Conservation (phyloP, 257 asterid species). For the Verbena officinalis region DNA sequence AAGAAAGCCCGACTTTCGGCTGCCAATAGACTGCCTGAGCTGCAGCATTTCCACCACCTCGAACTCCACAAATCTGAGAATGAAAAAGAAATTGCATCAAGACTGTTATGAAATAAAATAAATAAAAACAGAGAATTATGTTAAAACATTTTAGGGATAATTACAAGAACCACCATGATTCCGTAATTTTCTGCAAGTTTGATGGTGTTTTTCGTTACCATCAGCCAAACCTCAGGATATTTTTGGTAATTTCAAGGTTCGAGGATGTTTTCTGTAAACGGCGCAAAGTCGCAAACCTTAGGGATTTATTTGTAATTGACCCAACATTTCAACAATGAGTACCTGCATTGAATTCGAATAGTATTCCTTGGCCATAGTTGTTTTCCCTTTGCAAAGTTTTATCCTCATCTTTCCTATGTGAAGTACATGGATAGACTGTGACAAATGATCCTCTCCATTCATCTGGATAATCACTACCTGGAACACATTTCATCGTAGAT, state of each 20-base stretch:
- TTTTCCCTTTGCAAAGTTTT: conserved; percentile 78
- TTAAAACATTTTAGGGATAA: neutral
- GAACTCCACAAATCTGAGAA: conserved; percentile 81
- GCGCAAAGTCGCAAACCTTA: too few species aligned
- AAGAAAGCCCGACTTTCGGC: conserved; percentile 62
- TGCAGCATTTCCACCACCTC: conserved; percentile 98
- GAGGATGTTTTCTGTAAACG: too few species aligned
- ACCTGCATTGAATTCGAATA: conserved; percentile 96
- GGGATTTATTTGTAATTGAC: neutral
- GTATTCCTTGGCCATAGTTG: conserved; percentile 72
- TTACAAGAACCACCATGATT: too few species aligned
- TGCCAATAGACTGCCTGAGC: conserved; percentile 91
- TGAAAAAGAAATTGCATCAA: conserved; percentile 14
- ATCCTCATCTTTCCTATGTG: conserved; percentile 91
- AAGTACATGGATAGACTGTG: conserved; percentile 71
- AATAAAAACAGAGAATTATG: too few species aligned
- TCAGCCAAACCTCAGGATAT: too few species aligned
- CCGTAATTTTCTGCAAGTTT: too few species aligned
- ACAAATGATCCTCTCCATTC: conserved; percentile 68
- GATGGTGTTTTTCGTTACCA: too few species aligned
- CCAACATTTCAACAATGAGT: conserved; percentile 17
- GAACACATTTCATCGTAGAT: conserved; percentile 14
- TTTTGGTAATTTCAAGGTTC: too few species aligned
- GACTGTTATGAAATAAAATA: neutral
- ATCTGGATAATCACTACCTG: conserved; percentile 83